Base-by-base conservation (phyloP, 768 basidiomycete genomes). In the Gymnopilus junonius region DNA sequence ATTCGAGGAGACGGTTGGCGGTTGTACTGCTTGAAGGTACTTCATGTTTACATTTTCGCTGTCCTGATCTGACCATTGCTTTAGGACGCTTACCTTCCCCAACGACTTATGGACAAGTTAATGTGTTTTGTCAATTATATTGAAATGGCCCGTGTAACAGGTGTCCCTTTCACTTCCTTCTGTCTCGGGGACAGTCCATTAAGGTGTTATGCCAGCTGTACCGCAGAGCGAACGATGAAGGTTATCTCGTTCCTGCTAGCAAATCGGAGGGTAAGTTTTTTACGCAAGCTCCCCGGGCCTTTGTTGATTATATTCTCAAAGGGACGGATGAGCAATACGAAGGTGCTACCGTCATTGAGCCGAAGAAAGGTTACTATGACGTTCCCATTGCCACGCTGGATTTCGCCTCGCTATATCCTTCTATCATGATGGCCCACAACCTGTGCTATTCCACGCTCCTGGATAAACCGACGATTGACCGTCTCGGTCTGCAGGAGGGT, bases 391-490 rank as follows among this genome's bases (percentile, higher is more conserved):
- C 97, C 12, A 99, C 97, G 0, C 86, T 99, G 50, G 97, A 99
- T 84, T 99, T 99, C 79, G 95, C 94, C 62, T 98, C 96, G 1
- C 83, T 99, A 64, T 99, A 99, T 76, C 97, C 97, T 3, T 99
- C 97, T 0, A 99, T 99, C 78, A 99, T 99, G 97, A 98, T 98
- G 96, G 97, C 97, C 2, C 97, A 99, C 76, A 99, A 99, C 73
- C 80, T 99, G 0, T 99, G 97, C 75, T 99, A 99, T 72, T 98
- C 97, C 0, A 98, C 97, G 0, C 82, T 99, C n/a, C 75, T 98
- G 37, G 93, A 97, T 65, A 91, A 87, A 73, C 45, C 61, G 5
- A 91, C 90, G 0, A 90, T 97, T 12, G 91, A 94, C 20, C 85
- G 92, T 20, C 79, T 99, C 14, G 77, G 82, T 8, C 82, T 99